phyloP scores from a whole-genome alignment of 345 rosid genomes.

The Turritis glabra region DNA sequence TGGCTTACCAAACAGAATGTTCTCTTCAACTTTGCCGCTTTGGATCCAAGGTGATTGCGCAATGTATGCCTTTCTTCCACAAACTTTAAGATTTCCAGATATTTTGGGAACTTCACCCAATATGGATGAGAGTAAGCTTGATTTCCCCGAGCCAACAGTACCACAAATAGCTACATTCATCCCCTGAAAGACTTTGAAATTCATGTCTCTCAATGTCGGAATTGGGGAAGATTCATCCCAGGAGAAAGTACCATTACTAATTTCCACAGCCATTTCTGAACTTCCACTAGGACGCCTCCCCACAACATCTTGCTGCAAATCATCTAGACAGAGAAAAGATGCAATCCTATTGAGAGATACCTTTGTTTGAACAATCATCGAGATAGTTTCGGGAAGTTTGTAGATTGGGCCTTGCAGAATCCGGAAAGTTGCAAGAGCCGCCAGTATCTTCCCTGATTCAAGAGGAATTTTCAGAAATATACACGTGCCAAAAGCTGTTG shows the following conservation, averaged over 20 bases:
- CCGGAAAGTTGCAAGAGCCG: constrained; percentile 67
- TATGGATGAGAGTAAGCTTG: constrained; percentile 62
- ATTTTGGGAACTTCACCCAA: constrained; percentile 69
- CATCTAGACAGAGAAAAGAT: constrained; percentile 58
- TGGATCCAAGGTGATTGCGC: constrained; percentile 87
- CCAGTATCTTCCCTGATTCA: constrained; percentile 57
- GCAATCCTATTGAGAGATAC: constrained; percentile 67
- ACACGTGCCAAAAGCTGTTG: constrained; percentile 54
- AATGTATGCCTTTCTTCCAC: constrained; percentile 68
- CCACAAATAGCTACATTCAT: constrained; percentile 73
- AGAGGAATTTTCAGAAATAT: constrained; percentile 49
- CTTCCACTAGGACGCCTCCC: constrained; percentile 31
- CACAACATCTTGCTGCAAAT: constrained; percentile 46
- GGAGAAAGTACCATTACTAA: constrained; percentile 50
- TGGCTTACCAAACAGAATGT: constrained; percentile 55
- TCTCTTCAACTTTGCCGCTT: constrained; percentile 67
- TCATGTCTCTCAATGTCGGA: constrained; percentile 52
- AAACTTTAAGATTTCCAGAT: constrained; percentile 52
- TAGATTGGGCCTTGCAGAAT: constrained; percentile 52
- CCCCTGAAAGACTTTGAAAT: constrained; percentile 51
- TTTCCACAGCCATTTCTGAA: constrained; percentile 43
- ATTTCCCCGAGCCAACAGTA: constrained; percentile 74
- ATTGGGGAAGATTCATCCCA: constrained; percentile 51
- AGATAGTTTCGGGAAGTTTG: constrained; percentile 54
- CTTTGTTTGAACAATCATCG: constrained; percentile 57